A percentile compares a stretch with the other conserved stretches of the same genome.
Evolutionary conservation across 345 rosid species (phyloP).

Genomic region (Corchorus olitorius): DNA sequence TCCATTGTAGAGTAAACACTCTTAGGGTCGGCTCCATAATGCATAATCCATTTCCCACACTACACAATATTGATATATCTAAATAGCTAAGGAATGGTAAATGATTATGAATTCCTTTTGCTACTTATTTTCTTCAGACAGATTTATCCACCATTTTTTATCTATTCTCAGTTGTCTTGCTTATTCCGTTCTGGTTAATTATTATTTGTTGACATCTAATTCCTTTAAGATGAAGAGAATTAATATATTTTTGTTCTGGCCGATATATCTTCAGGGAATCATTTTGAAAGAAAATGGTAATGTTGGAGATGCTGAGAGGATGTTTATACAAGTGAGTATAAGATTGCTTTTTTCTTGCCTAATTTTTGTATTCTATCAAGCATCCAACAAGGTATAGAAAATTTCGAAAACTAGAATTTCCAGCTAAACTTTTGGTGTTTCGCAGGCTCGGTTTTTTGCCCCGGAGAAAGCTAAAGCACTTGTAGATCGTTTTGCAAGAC

Average conservation of each 20-base stretch:
- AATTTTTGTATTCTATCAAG: background rate
- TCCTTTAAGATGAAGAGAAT: background rate
- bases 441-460: conserved; percentile 91
- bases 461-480: conserved; percentile 86
- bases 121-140: background rate
- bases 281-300: conserved; percentile 84
- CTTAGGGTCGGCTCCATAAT: background rate
- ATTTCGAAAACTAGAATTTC: background rate
- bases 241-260: background rate
- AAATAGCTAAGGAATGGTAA: background rate
- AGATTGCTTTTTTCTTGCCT: background rate
- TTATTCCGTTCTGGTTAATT: background rate
- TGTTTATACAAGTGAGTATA: conserved; percentile 90
- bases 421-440: background rate
- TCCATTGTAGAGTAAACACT: background rate
- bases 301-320: conserved; percentile 89
- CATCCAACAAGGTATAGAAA: too few species aligned
- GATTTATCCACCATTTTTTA: background rate
- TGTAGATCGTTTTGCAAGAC: conserved; percentile 78
- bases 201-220: background rate
- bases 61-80: background rate
- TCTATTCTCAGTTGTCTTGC: background rate
- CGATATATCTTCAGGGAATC: conserved; percentile 65
- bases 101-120: background rate
- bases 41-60: background rate